A percentile compares a stretch with the other conserved stretches of the same genome.
Evolutionary conservation across 1,139 yeast genomes (phyloP).

Genomic region (Hansenula sp.): DNA sequence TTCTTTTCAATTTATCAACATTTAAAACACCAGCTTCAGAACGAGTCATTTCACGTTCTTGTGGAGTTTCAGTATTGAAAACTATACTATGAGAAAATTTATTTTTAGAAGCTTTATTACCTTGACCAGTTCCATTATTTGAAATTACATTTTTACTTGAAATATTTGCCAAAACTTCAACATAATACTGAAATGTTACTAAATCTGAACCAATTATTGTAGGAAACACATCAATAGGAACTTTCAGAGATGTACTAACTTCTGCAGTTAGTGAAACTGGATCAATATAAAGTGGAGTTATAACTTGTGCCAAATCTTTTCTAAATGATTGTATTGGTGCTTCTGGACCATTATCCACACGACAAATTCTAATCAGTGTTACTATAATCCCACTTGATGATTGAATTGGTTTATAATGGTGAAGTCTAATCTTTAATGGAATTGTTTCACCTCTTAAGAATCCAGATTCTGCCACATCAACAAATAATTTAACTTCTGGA

Average conservation of each 20-base stretch:
- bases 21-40: constrained; percentile 48
- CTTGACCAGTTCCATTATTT: constrained; percentile 12
- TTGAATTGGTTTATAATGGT: constrained; percentile 67
- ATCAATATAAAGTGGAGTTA: constrained; percentile 76
- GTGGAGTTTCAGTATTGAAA: constrained; percentile 31
- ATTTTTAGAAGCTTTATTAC: constrained; percentile 14
- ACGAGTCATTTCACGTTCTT: constrained; percentile 20
- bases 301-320: constrained; percentile 75
- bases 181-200: constrained; percentile 78
- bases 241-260: constrained; percentile 57
- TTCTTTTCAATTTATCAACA: constrained; percentile 70
- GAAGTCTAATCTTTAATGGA: constrained; percentile 62
- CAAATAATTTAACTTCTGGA: constrained; percentile 36
- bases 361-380: constrained; percentile 75
- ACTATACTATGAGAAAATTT: constrained; percentile 35
- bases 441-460: constrained; percentile 74
- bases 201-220: constrained; percentile 71
- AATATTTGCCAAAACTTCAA: constrained; percentile 76
- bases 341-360: constrained; percentile 66
- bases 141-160: constrained; percentile 38
- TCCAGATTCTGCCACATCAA: constrained; percentile 65
- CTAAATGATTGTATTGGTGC: constrained; percentile 71
- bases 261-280: constrained; percentile 57
- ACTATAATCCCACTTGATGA: constrained; percentile 75
- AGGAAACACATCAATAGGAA: constrained; percentile 86